Evolutionary conservation across 2,329 filamentous ascomycete genomes (phyloP).

Genomic region (Lachnellula hyalina): DNA sequence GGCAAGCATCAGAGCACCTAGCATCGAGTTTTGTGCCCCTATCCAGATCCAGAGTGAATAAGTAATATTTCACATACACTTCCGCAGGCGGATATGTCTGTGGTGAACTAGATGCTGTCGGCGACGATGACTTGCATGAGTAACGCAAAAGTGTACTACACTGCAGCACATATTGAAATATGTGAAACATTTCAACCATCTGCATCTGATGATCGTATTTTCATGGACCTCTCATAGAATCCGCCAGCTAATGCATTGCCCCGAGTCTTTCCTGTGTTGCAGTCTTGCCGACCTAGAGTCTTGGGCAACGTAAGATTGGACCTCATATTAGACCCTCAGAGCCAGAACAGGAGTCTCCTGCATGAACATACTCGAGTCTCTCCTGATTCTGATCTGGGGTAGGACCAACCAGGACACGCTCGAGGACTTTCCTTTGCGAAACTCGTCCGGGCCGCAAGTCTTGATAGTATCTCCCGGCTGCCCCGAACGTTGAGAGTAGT

Average conservation of each 20-base stretch:
- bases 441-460: conserved; percentile 13
- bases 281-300: conserved; percentile 13
- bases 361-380: conserved; percentile 28
- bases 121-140: conserved; percentile 26
- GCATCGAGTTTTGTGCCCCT: neutral
- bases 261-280: conserved; percentile 16
- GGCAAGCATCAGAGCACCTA: conserved; percentile 18
- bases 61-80: too few relatives aligned
- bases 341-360: conserved; percentile 30
- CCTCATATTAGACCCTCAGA: conserved; percentile 14
- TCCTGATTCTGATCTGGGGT: conserved; percentile 23
- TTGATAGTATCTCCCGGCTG: conserved; percentile 16
- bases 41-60: neutral
- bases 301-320: conserved; percentile 22
- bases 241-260: conserved; percentile 11
- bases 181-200: conserved; percentile 20
- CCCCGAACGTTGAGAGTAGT: conserved; percentile 17
- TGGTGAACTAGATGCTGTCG: conserved; percentile 2
- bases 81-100: neutral
- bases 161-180: conserved; percentile 12
- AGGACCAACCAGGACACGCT: conserved; percentile 23
- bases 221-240: conserved; percentile 6
- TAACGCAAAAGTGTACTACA: conserved; percentile 11
- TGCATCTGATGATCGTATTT: conserved; percentile 14
- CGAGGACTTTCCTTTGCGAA: conserved; percentile 8